Evolutionary conservation across 2,329 filamentous ascomycete genomes (phyloP), one percentile per base, ranked within the genome.

Genomic region (Malbranchea cinnamomea): DNA sequence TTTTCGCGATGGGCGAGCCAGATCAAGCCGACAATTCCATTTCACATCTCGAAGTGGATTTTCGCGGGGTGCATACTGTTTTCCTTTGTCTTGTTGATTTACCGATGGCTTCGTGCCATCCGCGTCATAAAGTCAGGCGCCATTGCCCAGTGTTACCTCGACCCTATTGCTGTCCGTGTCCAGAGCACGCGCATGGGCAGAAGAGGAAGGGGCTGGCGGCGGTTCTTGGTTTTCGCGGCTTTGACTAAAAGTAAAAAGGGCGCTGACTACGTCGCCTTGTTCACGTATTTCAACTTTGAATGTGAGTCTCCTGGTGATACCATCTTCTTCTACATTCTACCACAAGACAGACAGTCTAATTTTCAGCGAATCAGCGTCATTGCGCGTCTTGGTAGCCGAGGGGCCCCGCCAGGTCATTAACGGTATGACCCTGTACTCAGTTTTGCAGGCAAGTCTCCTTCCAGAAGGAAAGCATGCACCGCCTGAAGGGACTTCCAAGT

Each of bases 361-460:
- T 36, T n/a, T n/a, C n/a, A n/a, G n/a, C n/a, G n/a, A n/a, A n/a
- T n/a, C n/a, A 83, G 80, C 79, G 23, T 93, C 85, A 70, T 71
- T 95, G 45, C 79, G 87, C 41, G 75, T 92, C 35, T 65, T 95
- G 28, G 64, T 95, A 37, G 92, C 87, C 43, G 85, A 92, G 49
- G 89, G 84, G 0, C 89, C 89, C 13, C 80, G 89, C 40, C 83
- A 93, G 50, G 81, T 78, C 28, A 71, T 95, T 54, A 98, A 98
- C 46, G 84, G 74, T 12, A 63, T 94, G 40, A 94, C 87, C 0
- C 65, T 95, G 6, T 85, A 80, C 48, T 81, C 83, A 0, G 79
- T 94, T 21, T 80, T 89, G 58, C 64, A 73, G 31, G 68, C 75
- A 16, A 73, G 84, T 41, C 64, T 94, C 2, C 63, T 80, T n/a